Conservation (phyloP, 108 stramenopile species). For the Skeletonema costatum region DNA sequence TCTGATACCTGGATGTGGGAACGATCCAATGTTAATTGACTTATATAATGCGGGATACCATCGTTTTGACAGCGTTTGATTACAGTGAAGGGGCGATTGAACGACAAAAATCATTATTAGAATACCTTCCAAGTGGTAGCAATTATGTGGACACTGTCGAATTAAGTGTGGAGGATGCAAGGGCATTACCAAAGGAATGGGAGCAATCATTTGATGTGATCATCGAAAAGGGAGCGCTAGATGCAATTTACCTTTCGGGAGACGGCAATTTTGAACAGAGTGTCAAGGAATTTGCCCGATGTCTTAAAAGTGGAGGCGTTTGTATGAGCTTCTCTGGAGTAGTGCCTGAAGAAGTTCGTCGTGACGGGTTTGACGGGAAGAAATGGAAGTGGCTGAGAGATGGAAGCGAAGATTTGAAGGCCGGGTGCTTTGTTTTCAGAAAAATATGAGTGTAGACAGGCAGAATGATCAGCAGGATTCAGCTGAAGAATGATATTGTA, state of each 20-base stretch:
- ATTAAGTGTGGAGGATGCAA: slow-evolving; percentile 60
- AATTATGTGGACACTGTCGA: slow-evolving; percentile 33
- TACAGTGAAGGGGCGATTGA: slow-evolving; percentile 77
- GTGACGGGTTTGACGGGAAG: slow-evolving; percentile 37
- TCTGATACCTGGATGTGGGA: slow-evolving; percentile 79
- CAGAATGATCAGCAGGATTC: too few relatives aligned
- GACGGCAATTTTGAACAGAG: slow-evolving; percentile 68
- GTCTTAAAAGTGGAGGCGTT: slow-evolving; percentile 56
- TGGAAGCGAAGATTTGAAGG: slow-evolving; percentile 71
- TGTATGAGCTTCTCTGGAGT: slow-evolving; percentile 74
- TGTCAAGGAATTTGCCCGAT: slow-evolving; percentile 58
- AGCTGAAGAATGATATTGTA: too few relatives aligned
- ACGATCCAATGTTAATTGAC: slow-evolving; percentile 76
- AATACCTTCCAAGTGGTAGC: slow-evolving; percentile 41
- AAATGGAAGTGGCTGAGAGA: slow-evolving; percentile 79
- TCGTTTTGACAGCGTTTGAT: slow-evolving; percentile 66
- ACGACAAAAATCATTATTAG: slow-evolving; percentile 64
- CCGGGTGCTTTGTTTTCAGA: slow-evolving; percentile 76
- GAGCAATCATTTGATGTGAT: slow-evolving; percentile 62
- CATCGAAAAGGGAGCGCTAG: slow-evolving; percentile 79
- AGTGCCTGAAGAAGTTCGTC: slow-evolving; percentile 62
- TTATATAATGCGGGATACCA: slow-evolving; percentile 62
- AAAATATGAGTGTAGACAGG: slow-evolving; percentile 6
- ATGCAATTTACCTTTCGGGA: slow-evolving; percentile 82
- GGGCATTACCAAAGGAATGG: slow-evolving; percentile 58